phyloP scores from a whole-genome alignment of 1,284 basidiomycete species.

The Moesziomyces sp. region DNA sequence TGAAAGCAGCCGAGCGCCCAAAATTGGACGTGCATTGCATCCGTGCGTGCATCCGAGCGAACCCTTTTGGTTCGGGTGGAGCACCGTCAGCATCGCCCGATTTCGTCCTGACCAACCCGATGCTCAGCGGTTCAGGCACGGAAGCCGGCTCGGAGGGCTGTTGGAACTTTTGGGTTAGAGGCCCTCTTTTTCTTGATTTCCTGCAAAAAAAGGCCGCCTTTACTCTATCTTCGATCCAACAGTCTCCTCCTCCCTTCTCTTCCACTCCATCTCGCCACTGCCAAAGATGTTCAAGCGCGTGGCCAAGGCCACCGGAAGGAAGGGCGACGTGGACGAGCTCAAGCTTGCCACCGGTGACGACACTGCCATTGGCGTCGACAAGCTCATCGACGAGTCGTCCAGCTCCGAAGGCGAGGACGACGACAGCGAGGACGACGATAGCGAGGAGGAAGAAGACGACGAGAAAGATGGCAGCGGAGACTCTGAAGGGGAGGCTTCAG shows the following conservation, averaged over 20 bases:
- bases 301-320: slow-evolving; percentile 33
- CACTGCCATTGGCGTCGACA: slow-evolving; percentile 44
- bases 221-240: background rate
- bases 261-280: background rate
- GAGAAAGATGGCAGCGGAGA: slow-evolving; percentile 1
- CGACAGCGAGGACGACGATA: slow-evolving; percentile 20
- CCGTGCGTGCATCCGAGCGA: background rate
- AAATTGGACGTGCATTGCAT: background rate
- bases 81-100: background rate
- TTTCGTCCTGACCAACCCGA: background rate
- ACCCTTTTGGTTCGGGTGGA: background rate
- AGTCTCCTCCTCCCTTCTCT: background rate
- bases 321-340: slow-evolving; percentile 26
- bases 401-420: slow-evolving; percentile 35
- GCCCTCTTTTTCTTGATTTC: background rate
- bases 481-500: slow-evolving; percentile 1
- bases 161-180: background rate
- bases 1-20: background rate
- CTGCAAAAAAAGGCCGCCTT: background rate
- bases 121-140: background rate
- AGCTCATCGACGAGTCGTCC: slow-evolving; percentile 44
- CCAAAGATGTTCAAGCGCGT: slow-evolving; percentile 47
- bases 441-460: slow-evolving; percentile 8
- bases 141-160: too few relatives aligned
- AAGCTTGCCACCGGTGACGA: slow-evolving; percentile 36